Evolutionary conservation across 2,329 filamentous ascomycete genomes (phyloP), one percentile per base, ranked within the genome.

Genomic region (Xylaria hypoxylon): DNA sequence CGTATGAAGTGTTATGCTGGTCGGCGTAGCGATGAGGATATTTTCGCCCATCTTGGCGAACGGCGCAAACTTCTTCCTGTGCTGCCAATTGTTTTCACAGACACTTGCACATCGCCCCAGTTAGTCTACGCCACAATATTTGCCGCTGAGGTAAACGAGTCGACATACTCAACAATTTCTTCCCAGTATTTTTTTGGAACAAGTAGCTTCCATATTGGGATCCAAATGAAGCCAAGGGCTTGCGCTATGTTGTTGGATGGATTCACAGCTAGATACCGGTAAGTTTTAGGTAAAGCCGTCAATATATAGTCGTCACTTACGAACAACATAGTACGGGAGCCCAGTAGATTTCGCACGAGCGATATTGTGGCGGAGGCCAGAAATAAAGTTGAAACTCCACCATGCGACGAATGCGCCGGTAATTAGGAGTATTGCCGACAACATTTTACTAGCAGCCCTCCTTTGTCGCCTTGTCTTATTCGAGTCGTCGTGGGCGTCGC

Each of bases 41-140:
- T 85, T 83, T 70, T 93, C 90, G 52, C 87, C 89, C 22, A 87
- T 75, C 19, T 84, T 80, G 33, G 85, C 80, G 74, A 90, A 93
- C 15, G 86, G 82, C 24, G 82, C 80, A 72, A 88, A 85, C 26
- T 85, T 82, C 15, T 82, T 77, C 22, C 77, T 77, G 79, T 86
- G 91, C 8, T 82, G 76, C 83, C 87, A 91, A 72, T 92, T 87
- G 2, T 86, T 85, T 22, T 80, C 75, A 68, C 90, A 70, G n/a
- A 74, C 52, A 5, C 73, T 75, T 58, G 31, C 28, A 47, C 24
- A 61, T 11, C 45, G 44, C 8, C 28, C 33, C n/a, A 33, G 28
- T 70, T 50, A 68, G 59, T 58, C 26, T 47, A 33, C 28, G 40
- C 22, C 24, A 24, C 24, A 31, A 38, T n/a, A 44, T 33, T 60